phyloP scores from a whole-genome alignment of 148 eudicot species.

The Nepenthes mirabilis region DNA sequence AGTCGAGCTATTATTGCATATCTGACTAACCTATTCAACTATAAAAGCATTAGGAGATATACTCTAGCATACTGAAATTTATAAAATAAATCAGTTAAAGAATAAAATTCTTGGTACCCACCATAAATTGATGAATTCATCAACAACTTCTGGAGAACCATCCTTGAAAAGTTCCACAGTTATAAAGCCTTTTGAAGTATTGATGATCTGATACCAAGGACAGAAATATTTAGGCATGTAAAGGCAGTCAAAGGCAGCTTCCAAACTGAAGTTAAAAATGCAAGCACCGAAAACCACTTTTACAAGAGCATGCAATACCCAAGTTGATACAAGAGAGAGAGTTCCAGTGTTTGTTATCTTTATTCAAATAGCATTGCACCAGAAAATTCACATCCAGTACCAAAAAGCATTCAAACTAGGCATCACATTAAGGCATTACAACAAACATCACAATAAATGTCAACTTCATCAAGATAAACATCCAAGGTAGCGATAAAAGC shows the following conservation, averaged over 20 bases:
- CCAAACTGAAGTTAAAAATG: neutral
- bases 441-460: neutral
- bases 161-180: conserved; percentile 85
- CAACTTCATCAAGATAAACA: neutral
- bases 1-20: no score
- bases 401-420: neutral
- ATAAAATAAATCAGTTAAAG: neutral
- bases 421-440: neutral
- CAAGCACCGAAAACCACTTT: neutral
- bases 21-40: neutral
- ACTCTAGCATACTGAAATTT: conserved; percentile 2
- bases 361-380: no score
- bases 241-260: neutral
- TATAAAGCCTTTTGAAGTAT: conserved; percentile 73
- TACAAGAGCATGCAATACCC: neutral
- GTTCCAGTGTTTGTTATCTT: no score
- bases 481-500: neutral
- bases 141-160: conserved; percentile 70
- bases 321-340: no score
- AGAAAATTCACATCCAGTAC: no score
- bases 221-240: neutral
- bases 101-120: conserved; percentile 19
- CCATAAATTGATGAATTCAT: conserved; percentile 73
- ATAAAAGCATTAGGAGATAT: neutral
- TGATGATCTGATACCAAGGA: conserved; percentile 15